Evolutionary conservation across 139 green algal species (phyloP).

Genomic region (Coccomyxa sp.): DNA sequence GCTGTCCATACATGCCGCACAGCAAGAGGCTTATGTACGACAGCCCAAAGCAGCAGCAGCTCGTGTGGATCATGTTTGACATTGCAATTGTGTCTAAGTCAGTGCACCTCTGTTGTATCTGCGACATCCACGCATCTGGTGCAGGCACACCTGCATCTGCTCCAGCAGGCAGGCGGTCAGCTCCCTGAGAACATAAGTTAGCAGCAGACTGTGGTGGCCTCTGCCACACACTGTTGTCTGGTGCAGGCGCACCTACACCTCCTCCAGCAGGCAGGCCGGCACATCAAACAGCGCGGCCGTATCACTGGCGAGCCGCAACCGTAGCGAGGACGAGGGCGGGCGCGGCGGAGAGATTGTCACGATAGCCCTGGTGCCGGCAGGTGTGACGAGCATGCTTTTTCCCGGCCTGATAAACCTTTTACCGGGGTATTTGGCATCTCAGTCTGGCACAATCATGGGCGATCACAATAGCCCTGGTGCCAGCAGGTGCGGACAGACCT

Average conservation of each 20-base stretch:
- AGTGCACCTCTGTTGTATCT: neutral
- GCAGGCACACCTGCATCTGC: neutral
- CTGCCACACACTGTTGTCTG: neutral
- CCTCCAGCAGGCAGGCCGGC: neutral
- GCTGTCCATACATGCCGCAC: no score
- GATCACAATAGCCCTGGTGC: no score
- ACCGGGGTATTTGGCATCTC: no score
- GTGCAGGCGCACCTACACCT: neutral
- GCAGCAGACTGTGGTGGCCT: neutral
- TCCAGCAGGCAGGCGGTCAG: neutral
- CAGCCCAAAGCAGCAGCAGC: no score
- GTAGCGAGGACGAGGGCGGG: neutral
- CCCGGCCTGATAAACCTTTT: no score
- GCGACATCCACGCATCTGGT: neutral
- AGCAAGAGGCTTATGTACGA: no score
- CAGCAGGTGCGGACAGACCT: no score
- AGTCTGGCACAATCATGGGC: no score
- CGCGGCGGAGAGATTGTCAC: conserved; percentile 59
- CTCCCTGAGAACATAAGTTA: neutral
- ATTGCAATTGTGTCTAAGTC: no score
- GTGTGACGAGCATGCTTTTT: no score
- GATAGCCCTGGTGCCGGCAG: conserved; percentile 63
- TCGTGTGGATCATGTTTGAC: no score
- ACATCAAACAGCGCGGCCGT: neutral
- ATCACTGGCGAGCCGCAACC: neutral